Evolutionary conservation across 495 filamentous ascomycete genomes (phyloP), one percentile per base, ranked within the genome.

Genomic region (Penicillium verhagenii): DNA sequence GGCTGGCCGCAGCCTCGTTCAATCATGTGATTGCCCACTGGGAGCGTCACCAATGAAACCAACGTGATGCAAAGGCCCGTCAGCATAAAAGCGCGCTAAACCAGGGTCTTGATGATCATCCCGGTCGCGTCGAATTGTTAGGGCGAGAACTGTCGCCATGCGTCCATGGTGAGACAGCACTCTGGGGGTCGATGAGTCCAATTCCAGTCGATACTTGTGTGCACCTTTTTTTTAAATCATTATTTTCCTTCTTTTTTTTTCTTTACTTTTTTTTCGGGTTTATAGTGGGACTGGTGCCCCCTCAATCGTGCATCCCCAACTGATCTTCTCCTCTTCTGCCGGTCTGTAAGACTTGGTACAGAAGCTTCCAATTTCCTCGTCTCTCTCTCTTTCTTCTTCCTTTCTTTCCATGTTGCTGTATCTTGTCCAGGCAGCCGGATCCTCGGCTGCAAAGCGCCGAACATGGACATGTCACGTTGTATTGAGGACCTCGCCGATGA

Each of bases 401-500:
- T 46, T 47, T n/a, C n/a, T 44, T 67, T 74, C 71, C 72, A 75
- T 75, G 72, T 66, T 58, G 72, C 64, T 68, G 64, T 58, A 60
- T 67, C 56, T 67, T 53, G 40, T 44, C 53, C 55, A 67, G 58
- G 63, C 69, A 71, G 71, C 69, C 72, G 64, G 64, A 59, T 58
- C 59, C 52, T 60, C 69, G 70, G 72, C 72, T 71, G 68, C 58
- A 54, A 45, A 64, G 59, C 59, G 59, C 60, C 62, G 61, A 75
- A 54, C 61, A 78, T 75, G 70, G 62, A 66, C 52, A 56, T 58
- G 49, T 60, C 58, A 47, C 61, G 66, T 62, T 64, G 61, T 59
- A 78, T 86, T 63, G 70, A 76, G 26, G 65, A 72, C 48, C 68
- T 88, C 25, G 80, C 84, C 24, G 79, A 82, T 61, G 86, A 90